Base-by-base conservation (phyloP, 169 alveolate species). In the Blepharisma undulans region DNA sequence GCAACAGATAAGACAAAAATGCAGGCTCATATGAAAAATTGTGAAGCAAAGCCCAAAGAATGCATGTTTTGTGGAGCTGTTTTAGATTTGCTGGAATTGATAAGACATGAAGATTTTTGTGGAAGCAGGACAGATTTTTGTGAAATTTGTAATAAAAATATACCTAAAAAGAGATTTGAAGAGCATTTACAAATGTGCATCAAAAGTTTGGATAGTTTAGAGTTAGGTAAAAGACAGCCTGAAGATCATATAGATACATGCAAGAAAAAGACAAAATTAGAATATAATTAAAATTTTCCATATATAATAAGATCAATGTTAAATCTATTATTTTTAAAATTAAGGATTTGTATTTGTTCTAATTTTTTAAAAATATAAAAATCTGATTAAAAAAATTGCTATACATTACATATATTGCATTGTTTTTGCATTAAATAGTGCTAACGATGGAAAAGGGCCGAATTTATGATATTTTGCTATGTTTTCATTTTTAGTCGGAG, bases 61-160 rank as follows among this genome's bases (percentile, higher is more conserved):
- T 79, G 87, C 34, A 21, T 27, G 29, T 79, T 29, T 33, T 79
- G 87, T 7, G 87, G 87, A 7, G 87, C 87, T 79, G 25, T 27
- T n/a, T 8, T 79, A 66, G 72, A 27, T 12, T 32, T 30, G 29
- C 61, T n/a, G 19, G 29, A 29, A 10, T 66, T 79, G 25, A 21
- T 79, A 10, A 1, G 34, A 22, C 87, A 79, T 33, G 87, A 79
- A 79, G 87, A 27, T 12, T 32, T 25, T 33, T 79, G 87, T 79
- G 87, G 87, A 29, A 79, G 61, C 61, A 79, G 87, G 61, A 79
- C 87, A 25, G 87, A 79, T n/a, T 30, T n/a, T 33, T 79, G 87
- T 79, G 87, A 79, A 29, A 79, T 79, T 4, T 79, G 87, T 34
- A 32, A 32, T 32, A 33, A 27, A 79, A 79, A 30, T 33, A n/a